Base-by-base conservation (phyloP, 352 stramenopile genomes). In the Phytophthora ramorum region DNA sequence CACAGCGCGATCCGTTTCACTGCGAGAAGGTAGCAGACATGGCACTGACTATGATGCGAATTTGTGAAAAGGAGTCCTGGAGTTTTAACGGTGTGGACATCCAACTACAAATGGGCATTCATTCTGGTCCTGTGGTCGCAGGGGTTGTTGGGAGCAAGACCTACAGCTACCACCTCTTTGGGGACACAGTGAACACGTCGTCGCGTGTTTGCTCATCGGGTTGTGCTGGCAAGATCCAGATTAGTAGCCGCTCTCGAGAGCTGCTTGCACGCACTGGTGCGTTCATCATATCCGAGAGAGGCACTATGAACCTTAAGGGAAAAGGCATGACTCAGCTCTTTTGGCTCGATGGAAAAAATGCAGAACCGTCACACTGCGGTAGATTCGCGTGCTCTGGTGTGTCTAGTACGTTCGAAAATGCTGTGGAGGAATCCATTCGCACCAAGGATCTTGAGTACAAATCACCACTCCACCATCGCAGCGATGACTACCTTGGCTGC, bases 111-210 rank as follows among this genome's bases (percentile, higher is more conserved):
- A 94, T 96, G 40, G 87, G 88, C 22, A 91, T 96, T 56, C 90
- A 96, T 56, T 86, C 84, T 1, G 90, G 90, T 0, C 75, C 79
- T 0, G 79, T 97, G 4, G 82, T 95, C 35, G 89, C 84, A 7
- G 89, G 89, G 4, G 89, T 97, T 17, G 85, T 97, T 1, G 89
- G 90, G 5, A 87, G 76, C 63, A 89, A 85, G 41, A 90, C 84
- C 6, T 91, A 91, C 43, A 89, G 87, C 45, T 97, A 93, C 61
- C 89, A 95, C 30, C 76, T 96, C 28, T 95, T 95, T 69, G 88
- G 88, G 5, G 86, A 94, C 51, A 91, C 88, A 2, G 88, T 94
- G 41, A 96, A 94, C 71, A 92, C 82, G 22, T 89, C 85, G 4
- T 93, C 83, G 17, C 75, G 88, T 2, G 80, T 96, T 30, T 96